Base-by-base conservation (phyloP, 257 asterid genomes). In the Solanum pennellii region DNA sequence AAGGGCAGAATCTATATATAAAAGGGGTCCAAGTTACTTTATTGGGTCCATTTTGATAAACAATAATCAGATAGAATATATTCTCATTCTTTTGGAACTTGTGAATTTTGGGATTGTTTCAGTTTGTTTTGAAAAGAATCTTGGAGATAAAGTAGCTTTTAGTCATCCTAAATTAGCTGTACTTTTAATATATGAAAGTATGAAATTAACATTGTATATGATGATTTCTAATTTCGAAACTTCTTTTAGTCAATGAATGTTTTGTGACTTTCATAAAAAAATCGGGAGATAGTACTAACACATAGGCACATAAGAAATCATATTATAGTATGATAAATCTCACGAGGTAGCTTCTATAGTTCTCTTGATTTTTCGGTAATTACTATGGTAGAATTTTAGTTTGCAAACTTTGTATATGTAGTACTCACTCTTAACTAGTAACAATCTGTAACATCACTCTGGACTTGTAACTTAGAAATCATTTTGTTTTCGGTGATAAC, bases 401-500 rank as follows among this genome's bases (percentile, higher is more conserved):
- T 21, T 33, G 80, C 49, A 10, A 37, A 37, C 82, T 21, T 73
- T 73, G 31, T 56, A 3, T 56, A 7, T 56, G n/a, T 56, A 56
- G n/a, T 56, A 56, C n/a, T 18, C 65, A 7, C n/a, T 18, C 11
- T 56, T 56, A 56, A 56, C 65, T 56, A 56, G 18, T 56, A 56
- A 56, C 65, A 56, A 56, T 56, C n/a, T 56, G n/a, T 41, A 75
- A 41, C 35, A 23, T 75, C 35, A 35, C 47, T 73, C 16, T 18
- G 16, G n/a, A 35, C 41, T 33, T 16, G 5, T 10, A 73, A 73
- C 18, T 35, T 41, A 4, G 21, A 75, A 23, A 56, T 7, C n/a
- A 49, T 76, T 86, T 45, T 25, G 5, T 88, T 89, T 20, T 73
- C 72, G 37, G 89, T 59, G 71, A 87, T 49, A 47, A 87, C 95